Evolutionary conservation across 1,284 basidiomycete genomes (phyloP).

Genomic region (Inonotus hispidus): DNA sequence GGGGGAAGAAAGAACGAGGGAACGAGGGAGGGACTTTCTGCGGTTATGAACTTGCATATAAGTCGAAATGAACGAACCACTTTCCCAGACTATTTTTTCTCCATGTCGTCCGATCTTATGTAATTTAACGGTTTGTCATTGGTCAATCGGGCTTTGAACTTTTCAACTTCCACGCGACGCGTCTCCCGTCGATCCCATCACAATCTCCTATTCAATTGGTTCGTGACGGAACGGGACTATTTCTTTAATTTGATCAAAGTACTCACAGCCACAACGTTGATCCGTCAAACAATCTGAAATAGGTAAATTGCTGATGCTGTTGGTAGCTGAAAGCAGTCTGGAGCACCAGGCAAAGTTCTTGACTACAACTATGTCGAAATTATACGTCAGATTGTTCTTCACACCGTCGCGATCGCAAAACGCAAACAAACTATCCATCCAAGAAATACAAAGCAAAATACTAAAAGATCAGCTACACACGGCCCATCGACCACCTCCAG

Average conservation of each 20-base stretch:
- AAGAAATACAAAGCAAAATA: not conserved
- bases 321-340: no score
- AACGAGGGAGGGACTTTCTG: not conserved
- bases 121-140: not conserved
- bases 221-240: no score
- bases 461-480: slow-evolving; percentile 30
- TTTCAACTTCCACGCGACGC: not conserved
- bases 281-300: no score
- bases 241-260: no score
- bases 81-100: not conserved
- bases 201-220: no score
- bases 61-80: not conserved
- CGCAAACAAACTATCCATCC: no score
- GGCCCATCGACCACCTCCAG: slow-evolving; percentile 37
- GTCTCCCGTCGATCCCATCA: not conserved
- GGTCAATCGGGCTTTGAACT: not conserved
- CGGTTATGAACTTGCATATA: not conserved
- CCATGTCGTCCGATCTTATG: slow-evolving; percentile 7
- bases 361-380: no score
- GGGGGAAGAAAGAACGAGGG: not conserved
- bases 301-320: no score
- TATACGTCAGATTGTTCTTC: no score
- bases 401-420: no score
- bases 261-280: no score
- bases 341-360: no score